Base-by-base conservation (phyloP, 371 early-diverging fungal genomes). In the Amoeboaphelidium protococcarum region DNA sequence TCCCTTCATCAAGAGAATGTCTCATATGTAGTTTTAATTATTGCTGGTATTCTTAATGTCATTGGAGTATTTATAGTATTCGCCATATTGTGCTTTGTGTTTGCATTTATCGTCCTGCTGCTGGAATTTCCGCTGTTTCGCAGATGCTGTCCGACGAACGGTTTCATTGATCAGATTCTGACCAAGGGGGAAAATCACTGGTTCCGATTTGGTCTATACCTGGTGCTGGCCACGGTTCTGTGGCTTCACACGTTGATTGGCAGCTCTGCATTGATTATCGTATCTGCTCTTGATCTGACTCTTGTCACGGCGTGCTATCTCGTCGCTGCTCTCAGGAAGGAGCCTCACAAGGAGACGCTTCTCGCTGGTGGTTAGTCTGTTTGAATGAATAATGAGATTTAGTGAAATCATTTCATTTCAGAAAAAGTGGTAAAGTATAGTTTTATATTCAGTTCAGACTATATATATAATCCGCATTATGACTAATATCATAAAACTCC, bases 401-500 rank as follows among this genome's bases (percentile, higher is more conserved):
- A n/a, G n/a, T n/a, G n/a, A n/a, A n/a, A n/a, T n/a, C n/a, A n/a
- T n/a, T n/a, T n/a, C n/a, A n/a, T n/a, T n/a, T n/a, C n/a, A n/a
- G n/a, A n/a, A n/a, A n/a, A n/a, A n/a, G n/a, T n/a, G n/a, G n/a
- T n/a, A n/a, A n/a, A n/a, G n/a, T n/a, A n/a, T n/a, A n/a, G n/a
- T n/a, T n/a, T n/a, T n/a, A n/a, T n/a, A n/a, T n/a, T n/a, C n/a
- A n/a, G n/a, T n/a, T n/a, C n/a, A 31, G 37, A 10, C 16, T 10
- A 31, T 31, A 16, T 10, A 31, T 10, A 6, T 10, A 31, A 10
- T 31, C 10, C 16, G 37, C 16, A 16, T 6, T 31, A 31, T 31
- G 6, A 10, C 37, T 6, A 31, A 10, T 31, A 10, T 31, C 16
- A 31, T 31, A 31, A 31, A 31, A 64, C 64, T 24, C 50, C 48